phyloP scores from a whole-genome alignment of 1,284 basidiomycete species.

The Tausonia pullulans region DNA sequence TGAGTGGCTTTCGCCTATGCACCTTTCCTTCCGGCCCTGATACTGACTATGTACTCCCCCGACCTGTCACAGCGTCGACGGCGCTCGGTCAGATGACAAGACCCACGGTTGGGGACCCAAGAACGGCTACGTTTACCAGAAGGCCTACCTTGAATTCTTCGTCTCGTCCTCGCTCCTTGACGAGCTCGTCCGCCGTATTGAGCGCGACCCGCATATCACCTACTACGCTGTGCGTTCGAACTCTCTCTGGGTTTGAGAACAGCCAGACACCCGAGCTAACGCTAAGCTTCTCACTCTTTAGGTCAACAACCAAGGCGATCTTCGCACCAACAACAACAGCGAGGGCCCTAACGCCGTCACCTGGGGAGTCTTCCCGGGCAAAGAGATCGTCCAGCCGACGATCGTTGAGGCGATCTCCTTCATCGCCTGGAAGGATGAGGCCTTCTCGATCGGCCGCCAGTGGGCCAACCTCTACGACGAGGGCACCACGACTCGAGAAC shows the following conservation, averaged over 20 bases:
- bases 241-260: slow-evolving; percentile 16
- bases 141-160: slow-evolving; percentile 98
- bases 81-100: slow-evolving; percentile 72
- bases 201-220: slow-evolving; percentile 78
- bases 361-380: slow-evolving; percentile 95
- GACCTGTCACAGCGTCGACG: slow-evolving; percentile 52
- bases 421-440: slow-evolving; percentile 60
- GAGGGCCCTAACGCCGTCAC: slow-evolving; percentile 98
- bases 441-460: slow-evolving; percentile 85
- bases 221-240: slow-evolving; percentile 62
- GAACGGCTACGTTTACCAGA: slow-evolving; percentile 94
- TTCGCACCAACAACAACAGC: slow-evolving; percentile 87
- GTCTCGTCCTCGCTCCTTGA: slow-evolving; percentile 63
- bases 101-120: slow-evolving; percentile 86
- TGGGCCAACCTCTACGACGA: slow-evolving; percentile 86
- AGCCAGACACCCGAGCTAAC: slow-evolving; percentile 14
- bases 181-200: slow-evolving; percentile 70
- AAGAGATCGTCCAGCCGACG: slow-evolving; percentile 74
- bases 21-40: neutral
- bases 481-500: slow-evolving; percentile 57
- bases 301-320: slow-evolving; percentile 57
- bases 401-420: slow-evolving; percentile 71
- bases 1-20: neutral
- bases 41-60: neutral
- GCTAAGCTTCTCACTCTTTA: slow-evolving; percentile 14